phyloP scores from a whole-genome alignment of 2,329 filamentous ascomycete species.

The Hypoxylon sp. region DNA sequence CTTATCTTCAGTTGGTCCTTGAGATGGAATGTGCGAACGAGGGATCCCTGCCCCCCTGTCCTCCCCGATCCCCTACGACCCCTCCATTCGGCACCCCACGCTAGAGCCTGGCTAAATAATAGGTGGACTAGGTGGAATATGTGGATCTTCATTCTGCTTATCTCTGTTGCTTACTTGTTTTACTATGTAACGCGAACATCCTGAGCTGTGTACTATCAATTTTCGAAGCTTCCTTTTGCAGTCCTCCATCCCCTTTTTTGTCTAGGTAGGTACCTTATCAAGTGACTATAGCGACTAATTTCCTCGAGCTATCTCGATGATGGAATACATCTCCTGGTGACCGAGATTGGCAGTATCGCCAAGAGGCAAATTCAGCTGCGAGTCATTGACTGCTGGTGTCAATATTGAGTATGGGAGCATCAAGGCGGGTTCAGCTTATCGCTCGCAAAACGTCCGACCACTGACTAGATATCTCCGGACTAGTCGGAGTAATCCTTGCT shows the following conservation, averaged over 20 bases:
- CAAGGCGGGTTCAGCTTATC: conserved; percentile 21
- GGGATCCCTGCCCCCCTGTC: conserved; percentile 7
- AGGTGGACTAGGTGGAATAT: conserved; percentile 15
- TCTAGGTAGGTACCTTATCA: not conserved
- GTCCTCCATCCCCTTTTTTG: conserved; percentile 14
- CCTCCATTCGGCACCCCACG: conserved; percentile 29
- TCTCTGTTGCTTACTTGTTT: conserved; percentile 45
- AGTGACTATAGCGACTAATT: not conserved
- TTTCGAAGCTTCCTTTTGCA: conserved; percentile 20
- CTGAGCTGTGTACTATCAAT: conserved; percentile 15
- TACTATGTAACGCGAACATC: conserved; percentile 36
- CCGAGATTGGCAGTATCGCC: not conserved
- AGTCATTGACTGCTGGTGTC: conserved; percentile 16
- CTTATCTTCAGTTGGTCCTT: conserved; percentile 22
- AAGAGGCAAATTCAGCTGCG: conserved; percentile 11
- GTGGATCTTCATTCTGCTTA: conserved; percentile 36
- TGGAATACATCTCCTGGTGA: not conserved
- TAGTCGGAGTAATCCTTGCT: conserved; percentile 37
- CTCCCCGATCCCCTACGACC: conserved; percentile 33
- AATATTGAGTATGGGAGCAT: conserved; percentile 26
- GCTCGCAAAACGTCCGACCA: conserved; percentile 8
- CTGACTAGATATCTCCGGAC: conserved; percentile 13
- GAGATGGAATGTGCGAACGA: conserved; percentile 33
- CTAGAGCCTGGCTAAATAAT: conserved; percentile 30
- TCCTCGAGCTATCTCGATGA: conserved; percentile 4